Percentiles rank a stretch among this genome's conserved stretches.
phyloP scores from a whole-genome alignment of 208 protist species.

The Wallacemonas sp. region DNA sequence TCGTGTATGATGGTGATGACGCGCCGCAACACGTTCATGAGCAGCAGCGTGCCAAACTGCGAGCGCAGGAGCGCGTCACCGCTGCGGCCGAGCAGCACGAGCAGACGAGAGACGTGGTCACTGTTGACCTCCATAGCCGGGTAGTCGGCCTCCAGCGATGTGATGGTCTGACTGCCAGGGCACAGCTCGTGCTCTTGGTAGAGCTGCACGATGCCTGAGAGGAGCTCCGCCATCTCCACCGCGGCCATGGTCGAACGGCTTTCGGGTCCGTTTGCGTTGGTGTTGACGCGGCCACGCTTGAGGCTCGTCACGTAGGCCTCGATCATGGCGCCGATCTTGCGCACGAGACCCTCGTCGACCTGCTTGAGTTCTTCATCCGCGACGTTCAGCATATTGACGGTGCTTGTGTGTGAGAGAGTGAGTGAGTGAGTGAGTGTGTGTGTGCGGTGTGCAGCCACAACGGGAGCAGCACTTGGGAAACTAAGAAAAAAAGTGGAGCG shows the following conservation, averaged over 20 bases:
- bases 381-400: constrained; percentile 15
- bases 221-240: constrained; percentile 51
- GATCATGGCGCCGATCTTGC: constrained; percentile 41
- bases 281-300: constrained; percentile 42
- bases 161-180: constrained; percentile 30
- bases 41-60: constrained; percentile 71
- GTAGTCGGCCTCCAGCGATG: constrained; percentile 45
- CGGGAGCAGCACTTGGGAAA: background rate
- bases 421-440: no score
- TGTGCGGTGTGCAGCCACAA: background rate
- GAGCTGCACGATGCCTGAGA: constrained; percentile 54
- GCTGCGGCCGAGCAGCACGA: constrained; percentile 56
- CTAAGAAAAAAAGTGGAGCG: no score
- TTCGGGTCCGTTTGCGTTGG: constrained; percentile 23
- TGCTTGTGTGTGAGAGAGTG: no score
- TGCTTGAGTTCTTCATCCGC: constrained; percentile 12
- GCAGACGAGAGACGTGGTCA: constrained; percentile 46
- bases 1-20: constrained; percentile 79
- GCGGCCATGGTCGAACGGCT: constrained; percentile 69
- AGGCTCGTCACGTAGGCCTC: constrained; percentile 69
- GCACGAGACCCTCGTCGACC: constrained; percentile 36
- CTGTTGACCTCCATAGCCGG: constrained; percentile 55
- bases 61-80: constrained; percentile 62
- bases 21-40: constrained; percentile 85
- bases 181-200: constrained; percentile 48